Base-by-base conservation (phyloP, 345 rosid genomes). In the Geranium brycei region DNA sequence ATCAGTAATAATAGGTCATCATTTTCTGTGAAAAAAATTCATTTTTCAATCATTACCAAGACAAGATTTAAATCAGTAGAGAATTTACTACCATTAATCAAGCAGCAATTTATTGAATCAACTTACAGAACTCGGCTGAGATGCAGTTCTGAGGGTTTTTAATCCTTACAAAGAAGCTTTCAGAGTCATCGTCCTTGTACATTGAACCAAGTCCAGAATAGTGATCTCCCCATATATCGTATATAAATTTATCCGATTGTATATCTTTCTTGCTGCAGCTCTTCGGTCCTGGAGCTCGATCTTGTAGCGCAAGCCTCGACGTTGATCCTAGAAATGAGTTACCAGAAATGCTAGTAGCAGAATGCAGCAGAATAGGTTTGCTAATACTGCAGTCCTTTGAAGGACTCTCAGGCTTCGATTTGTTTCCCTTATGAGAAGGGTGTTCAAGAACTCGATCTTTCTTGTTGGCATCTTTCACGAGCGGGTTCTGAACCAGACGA, bases 191-290 rank as follows among this genome's bases (percentile, higher is more conserved):
- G 74, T 73, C 62, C 71, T 71, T 62, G 70, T 72, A 82, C 68
- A 57, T 64, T 57, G 77, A 63, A 74, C 67, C 64, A 58, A 89
- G 83, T 32, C 80, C 76, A 60, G 85, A 76, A 68, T 87, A 74
- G 78, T 86, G 98, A 67, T 87, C 85, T 31, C 96, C 95, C 98
- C 91, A 92, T 6, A 92, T 92, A 71, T 89, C 91, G 31, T 89
- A 89, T 13, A 65, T 72, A 74, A 80, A 78, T 62, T 78, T 77
- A 58, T 79, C 78, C 58, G 76, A 62, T 63, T 76, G 66, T 60
- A 59, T 28, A 16, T 55, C 30, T 63, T 72, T 78, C 68, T 72
- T 71, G 58, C 66, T 18, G 16, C 60, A 67, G 28, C 69, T 75
- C 64, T 76, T 82, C 10, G 87, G 64, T 13, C 93, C 87, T 7